These are phyloP conservation scores for Pythium guiyangense DNA, from an alignment of 352 stramenopile genomes.

Conservation along the genomic window DNA sequence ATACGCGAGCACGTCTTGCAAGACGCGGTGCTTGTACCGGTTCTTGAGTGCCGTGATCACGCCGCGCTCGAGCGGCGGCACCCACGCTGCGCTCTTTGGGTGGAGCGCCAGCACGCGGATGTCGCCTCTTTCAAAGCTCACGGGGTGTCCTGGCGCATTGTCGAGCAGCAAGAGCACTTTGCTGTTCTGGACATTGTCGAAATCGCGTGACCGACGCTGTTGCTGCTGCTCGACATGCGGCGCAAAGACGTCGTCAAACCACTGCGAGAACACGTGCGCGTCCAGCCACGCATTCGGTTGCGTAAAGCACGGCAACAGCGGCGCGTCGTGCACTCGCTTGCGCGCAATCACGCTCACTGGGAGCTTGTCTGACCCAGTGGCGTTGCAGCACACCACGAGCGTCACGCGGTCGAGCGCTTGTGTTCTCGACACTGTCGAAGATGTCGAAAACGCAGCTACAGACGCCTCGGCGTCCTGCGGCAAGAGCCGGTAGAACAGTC, in stretches of 20 bases:
- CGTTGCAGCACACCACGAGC: constrained; percentile 18
- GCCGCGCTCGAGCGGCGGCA: constrained; percentile 19
- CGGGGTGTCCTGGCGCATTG: constrained; percentile 13
- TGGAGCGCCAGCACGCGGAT: constrained; percentile 12
- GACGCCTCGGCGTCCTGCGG: background rate
- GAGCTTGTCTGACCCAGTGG: constrained; percentile 4
- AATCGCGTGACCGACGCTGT: background rate
- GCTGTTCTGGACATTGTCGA: background rate
- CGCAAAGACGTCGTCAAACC: constrained; percentile 13
- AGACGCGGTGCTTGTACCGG: constrained; percentile 17
- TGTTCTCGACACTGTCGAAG: background rate
- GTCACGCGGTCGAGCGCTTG: constrained; percentile 6
- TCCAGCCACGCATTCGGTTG: constrained; percentile 16
- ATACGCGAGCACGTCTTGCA: constrained; percentile 19
- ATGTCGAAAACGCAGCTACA: background rate
- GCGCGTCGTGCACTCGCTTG: background rate
- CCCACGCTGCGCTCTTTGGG: constrained; percentile 7
- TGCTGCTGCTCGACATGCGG: constrained; percentile 1
- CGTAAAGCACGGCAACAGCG: constrained; percentile 7
- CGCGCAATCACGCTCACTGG: constrained; percentile 13
- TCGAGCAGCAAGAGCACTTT: constrained; percentile 14
- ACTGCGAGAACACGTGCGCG: constrained; percentile 10
- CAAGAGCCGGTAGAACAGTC: constrained; percentile 12
- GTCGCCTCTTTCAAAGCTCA: constrained; percentile 8
- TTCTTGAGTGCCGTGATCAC: constrained; percentile 22